Conservation (phyloP, 805 yeast genomes). For the Ogataea glucozyma region DNA sequence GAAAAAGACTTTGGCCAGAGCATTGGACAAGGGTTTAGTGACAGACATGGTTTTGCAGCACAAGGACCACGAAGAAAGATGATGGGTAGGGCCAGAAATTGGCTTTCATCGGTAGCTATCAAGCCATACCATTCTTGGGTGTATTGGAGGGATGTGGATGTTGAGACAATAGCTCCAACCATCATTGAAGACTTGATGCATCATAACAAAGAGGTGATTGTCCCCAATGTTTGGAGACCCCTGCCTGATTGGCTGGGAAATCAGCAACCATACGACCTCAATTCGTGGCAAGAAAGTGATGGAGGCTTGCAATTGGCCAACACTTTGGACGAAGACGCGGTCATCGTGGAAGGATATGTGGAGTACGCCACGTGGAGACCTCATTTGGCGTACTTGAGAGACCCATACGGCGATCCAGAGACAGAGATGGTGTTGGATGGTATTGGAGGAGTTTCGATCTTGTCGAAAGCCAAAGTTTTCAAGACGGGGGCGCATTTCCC, state of each 20-base stretch:
- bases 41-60: slow-evolving; percentile 93
- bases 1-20: slow-evolving; percentile 93
- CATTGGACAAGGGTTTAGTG: slow-evolving; percentile 90
- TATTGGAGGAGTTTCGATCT: slow-evolving; percentile 94
- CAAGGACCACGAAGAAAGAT: slow-evolving; percentile 93
- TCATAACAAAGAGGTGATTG: slow-evolving; percentile 87
- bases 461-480: slow-evolving; percentile 85
- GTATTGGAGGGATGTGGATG: slow-evolving; percentile 97
- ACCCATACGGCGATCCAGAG: slow-evolving; percentile 92
- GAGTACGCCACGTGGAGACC: slow-evolving; percentile 99
- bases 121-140: slow-evolving; percentile 95
- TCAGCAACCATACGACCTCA: slow-evolving; percentile 82
- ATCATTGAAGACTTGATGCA: slow-evolving; percentile 90
- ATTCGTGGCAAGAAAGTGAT: slow-evolving; percentile 84
- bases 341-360: slow-evolving; percentile 95
- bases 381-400: slow-evolving; percentile 90
- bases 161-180: slow-evolving; percentile 84
- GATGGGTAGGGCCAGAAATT: slow-evolving; percentile 95
- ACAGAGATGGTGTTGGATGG: slow-evolving; percentile 94
- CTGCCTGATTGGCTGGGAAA: slow-evolving; percentile 83
- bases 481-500: slow-evolving; percentile 92
- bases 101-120: slow-evolving; percentile 84
- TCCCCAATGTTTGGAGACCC: slow-evolving; percentile 93
- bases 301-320: slow-evolving; percentile 80
- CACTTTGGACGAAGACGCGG: slow-evolving; percentile 84